These are phyloP conservation scores for Podila verticillata DNA, from an alignment of 192 early-diverging fungal genomes.

Conservation along the genomic window DNA sequence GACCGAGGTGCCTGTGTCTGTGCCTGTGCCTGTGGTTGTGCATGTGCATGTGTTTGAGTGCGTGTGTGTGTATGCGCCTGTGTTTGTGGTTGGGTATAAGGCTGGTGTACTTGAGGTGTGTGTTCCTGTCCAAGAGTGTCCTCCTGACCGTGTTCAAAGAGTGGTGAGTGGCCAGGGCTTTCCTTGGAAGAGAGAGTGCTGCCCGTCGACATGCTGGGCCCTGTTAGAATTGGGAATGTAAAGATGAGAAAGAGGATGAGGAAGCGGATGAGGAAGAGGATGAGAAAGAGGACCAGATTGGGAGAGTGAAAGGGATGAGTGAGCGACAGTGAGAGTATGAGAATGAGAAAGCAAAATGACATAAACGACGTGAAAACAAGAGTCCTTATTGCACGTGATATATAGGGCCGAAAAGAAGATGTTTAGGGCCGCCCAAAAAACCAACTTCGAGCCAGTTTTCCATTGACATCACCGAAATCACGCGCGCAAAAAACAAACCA, in stretches of 20 bases:
- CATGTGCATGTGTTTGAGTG: conserved; percentile 1
- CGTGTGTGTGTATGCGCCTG: conserved; percentile 1
- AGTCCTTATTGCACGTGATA: too few relatives aligned
- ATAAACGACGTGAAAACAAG: neutral
- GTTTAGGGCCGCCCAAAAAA: too few relatives aligned
- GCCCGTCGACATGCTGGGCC: neutral
- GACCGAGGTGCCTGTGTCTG: conserved; percentile 17
- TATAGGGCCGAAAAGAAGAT: too few relatives aligned
- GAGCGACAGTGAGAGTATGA: neutral
- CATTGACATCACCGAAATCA: too few relatives aligned
- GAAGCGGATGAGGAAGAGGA: neutral
- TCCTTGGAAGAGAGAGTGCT: neutral
- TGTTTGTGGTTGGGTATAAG: neutral
- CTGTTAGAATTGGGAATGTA: neutral
- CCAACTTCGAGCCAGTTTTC: too few relatives aligned
- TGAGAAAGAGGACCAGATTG: too few relatives aligned
- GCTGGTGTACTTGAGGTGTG: neutral
- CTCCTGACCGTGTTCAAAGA: neutral
- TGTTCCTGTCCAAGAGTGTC: neutral
- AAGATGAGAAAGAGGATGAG: neutral
- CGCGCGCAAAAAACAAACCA: too few relatives aligned
- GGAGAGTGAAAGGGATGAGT: neutral
- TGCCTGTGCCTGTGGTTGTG: neutral
- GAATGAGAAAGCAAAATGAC: neutral
- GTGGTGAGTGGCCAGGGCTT: neutral